Evolutionary conservation across 257 asterid species (phyloP).

Genomic region (Nicotiana undulata): DNA sequence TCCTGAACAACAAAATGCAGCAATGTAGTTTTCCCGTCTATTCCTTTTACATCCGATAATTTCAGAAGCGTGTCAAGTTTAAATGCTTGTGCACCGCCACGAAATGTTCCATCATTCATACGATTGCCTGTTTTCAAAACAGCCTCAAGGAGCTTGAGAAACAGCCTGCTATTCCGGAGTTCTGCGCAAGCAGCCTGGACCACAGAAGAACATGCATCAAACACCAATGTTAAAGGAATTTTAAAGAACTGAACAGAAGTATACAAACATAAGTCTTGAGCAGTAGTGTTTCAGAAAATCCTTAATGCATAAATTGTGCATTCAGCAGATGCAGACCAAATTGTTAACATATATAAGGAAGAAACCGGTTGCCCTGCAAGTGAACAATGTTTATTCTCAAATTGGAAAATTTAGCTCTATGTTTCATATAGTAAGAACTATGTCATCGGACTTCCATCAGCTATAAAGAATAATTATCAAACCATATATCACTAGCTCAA

Average conservation of each 20-base stretch:
- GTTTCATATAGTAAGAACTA: not conserved
- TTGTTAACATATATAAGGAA: not conserved
- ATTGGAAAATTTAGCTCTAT: not conserved
- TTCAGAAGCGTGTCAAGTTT: conserved; percentile 88
- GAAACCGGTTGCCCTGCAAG: not conserved
- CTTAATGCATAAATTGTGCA: not conserved
- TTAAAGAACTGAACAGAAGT: not conserved
- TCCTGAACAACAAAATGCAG: conserved; percentile 89
- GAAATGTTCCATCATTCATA: conserved; percentile 89
- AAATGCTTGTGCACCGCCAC: conserved; percentile 95
- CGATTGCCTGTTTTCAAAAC: conserved; percentile 95
- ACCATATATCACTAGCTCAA: not conserved
- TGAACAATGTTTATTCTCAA: not conserved
- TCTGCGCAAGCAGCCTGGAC: conserved; percentile 89
- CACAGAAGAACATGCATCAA: not conserved
- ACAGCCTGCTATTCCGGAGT: conserved; percentile 68
- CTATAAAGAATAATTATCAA: not conserved
- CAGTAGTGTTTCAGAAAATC: too few species aligned
- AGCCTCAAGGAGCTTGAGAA: conserved; percentile 92
- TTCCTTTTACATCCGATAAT: conserved; percentile 77
- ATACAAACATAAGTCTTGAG: not conserved
- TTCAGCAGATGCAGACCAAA: not conserved
- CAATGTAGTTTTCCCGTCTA: conserved; percentile 85
- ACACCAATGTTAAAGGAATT: not conserved
- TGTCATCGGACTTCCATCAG: not conserved